A percentile compares a stretch with the other conserved stretches of the same genome.
phyloP scores from a whole-genome alignment of 1,284 basidiomycete species.

The Cutaneotrichosporon sp. region DNA sequence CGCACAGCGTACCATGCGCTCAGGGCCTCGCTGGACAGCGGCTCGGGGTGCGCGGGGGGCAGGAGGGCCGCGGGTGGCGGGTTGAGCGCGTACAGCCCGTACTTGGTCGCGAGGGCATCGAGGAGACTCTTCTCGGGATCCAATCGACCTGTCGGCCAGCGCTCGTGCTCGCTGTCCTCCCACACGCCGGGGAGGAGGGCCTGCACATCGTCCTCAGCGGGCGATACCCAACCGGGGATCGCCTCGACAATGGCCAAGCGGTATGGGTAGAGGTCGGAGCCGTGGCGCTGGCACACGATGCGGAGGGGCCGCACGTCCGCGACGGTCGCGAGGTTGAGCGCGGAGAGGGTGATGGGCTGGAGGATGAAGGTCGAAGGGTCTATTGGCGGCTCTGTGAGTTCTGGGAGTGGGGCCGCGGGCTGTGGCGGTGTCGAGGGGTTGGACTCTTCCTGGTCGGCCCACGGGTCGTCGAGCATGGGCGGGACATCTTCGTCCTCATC shows the following conservation, averaged over 20 bases:
- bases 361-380: constrained; percentile 62
- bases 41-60: constrained; percentile 16
- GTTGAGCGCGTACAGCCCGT: constrained; percentile 9
- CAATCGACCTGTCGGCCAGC: constrained; percentile 17
- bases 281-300: constrained; percentile 64
- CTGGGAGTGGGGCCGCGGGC: not conserved
- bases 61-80: constrained; percentile 19
- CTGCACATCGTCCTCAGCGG: constrained; percentile 59
- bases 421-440: not conserved
- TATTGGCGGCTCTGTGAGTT: constrained; percentile 29
- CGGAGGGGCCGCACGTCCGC: constrained; percentile 63
- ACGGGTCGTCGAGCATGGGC: constrained; percentile 33
- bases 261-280: constrained; percentile 63
- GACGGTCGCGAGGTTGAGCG: constrained; percentile 66
- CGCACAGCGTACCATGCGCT: constrained; percentile 71
- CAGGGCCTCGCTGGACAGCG: constrained; percentile 55
- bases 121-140: constrained; percentile 10
- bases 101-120: constrained; percentile 13
- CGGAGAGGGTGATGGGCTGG: constrained; percentile 62
- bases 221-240: constrained; percentile 71
- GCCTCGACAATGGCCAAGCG: constrained; percentile 69
- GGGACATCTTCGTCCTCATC: constrained; percentile 12
- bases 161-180: constrained; percentile 53
- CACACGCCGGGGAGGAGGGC: constrained; percentile 68
- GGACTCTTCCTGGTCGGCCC: constrained; percentile 26